Percentiles rank a stretch among this genome's conserved stretches.
Conservation (phyloP, 192 early-diverging fungal species). For the Helicostylum pulchrum region DNA sequence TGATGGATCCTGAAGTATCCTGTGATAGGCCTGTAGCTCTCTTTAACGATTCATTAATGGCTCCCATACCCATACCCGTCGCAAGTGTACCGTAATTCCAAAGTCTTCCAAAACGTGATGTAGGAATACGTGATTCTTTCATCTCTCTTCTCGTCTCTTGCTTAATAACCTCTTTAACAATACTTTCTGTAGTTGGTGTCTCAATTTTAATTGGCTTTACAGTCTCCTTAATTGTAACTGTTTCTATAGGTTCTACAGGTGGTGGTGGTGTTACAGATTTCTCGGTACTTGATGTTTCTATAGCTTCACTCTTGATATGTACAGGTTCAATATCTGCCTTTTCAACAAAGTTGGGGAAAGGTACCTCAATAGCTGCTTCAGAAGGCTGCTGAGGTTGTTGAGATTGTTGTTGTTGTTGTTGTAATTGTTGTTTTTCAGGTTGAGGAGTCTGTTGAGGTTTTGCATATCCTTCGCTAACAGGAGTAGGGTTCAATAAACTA, state of each 20-base stretch:
- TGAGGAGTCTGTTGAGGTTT: neutral
- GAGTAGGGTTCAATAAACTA: conserved; percentile 27
- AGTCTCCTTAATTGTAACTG: neutral
- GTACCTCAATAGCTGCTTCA: neutral
- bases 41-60: conserved; percentile 60
- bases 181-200: neutral
- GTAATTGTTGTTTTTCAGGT: neutral
- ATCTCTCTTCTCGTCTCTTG: conserved; percentile 13
- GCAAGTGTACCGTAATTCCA: conserved; percentile 83
- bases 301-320: neutral
- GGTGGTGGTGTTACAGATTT: neutral
- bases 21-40: conserved; percentile 55
- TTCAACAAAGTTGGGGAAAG: neutral
- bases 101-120: conserved; percentile 69
- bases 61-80: conserved; percentile 68
- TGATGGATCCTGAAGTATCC: conserved; percentile 41
- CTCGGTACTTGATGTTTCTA: neutral
- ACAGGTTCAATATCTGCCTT: neutral
- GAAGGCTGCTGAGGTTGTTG: neutral
- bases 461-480: neutral
- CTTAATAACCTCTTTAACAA: neutral
- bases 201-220: neutral
- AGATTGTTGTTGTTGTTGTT: neutral
- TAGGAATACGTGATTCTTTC: conserved; percentile 66
- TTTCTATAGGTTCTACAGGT: neutral